These are phyloP conservation scores for Diplodia corticola DNA, from an alignment of 2,329 filamentous ascomycete genomes.

Conservation along the genomic window DNA sequence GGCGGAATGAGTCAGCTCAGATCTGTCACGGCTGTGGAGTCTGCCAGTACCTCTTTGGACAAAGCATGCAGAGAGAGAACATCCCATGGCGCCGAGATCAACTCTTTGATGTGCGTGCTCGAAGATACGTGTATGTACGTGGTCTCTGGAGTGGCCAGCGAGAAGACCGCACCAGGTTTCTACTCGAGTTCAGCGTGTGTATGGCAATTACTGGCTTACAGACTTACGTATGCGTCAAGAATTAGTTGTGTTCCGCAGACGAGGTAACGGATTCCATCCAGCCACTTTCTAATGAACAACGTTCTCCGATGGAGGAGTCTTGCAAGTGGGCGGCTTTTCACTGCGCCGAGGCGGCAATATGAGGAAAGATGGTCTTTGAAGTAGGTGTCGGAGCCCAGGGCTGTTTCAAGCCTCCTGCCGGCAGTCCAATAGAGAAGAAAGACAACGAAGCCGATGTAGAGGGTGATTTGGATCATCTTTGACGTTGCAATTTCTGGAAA, in stretches of 20 bases:
- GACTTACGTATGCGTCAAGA: not conserved
- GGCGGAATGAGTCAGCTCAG: not conserved
- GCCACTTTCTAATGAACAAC: not conserved
- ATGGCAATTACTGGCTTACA: not conserved
- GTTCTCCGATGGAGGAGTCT: not conserved
- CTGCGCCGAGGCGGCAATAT: not conserved
- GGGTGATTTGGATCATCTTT: not conserved
- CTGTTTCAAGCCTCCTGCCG: not conserved
- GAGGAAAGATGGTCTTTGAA: not conserved
- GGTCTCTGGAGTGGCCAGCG: not conserved
- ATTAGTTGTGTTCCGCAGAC: not conserved
- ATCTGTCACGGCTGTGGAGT: not conserved
- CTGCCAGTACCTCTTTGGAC: constrained; percentile 13
- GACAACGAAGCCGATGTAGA: not conserved
- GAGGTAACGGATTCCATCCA: not conserved
- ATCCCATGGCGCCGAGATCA: constrained; percentile 7
- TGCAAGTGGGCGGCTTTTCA: not conserved
- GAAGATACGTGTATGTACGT: constrained; percentile 12
- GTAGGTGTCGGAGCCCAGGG: not conserved
- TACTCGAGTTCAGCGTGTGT: not conserved
- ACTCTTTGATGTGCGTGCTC: not conserved
- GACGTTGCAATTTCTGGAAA: not conserved
- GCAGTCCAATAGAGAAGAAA: not conserved
- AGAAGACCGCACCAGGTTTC: not conserved
- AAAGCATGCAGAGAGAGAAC: constrained; percentile 13